phyloP scores from a whole-genome alignment of 208 protist species.

The Wallacemonas sp. region DNA sequence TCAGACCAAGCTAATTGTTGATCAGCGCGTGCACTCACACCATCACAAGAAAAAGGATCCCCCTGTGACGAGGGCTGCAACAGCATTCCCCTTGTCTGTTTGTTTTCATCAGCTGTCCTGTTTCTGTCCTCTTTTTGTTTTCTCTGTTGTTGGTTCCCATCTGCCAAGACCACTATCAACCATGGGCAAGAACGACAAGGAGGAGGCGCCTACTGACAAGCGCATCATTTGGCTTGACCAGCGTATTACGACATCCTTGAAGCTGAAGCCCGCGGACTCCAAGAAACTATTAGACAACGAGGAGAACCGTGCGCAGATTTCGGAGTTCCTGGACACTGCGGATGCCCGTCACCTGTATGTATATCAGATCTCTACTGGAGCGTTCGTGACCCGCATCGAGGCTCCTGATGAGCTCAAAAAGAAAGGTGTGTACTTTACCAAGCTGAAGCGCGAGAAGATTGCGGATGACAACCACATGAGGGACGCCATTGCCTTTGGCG shows the following conservation, averaged over 20 bases:
- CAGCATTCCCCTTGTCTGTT: conserved; percentile 1
- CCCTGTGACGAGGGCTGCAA: too few species aligned
- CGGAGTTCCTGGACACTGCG: conserved; percentile 91
- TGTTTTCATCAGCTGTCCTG: background rate
- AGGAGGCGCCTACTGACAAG: conserved; percentile 89
- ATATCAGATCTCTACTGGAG: conserved; percentile 72
- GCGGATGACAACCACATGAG: conserved; percentile 85
- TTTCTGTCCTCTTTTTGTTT: conserved; percentile 15
- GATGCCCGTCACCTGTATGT: conserved; percentile 91
- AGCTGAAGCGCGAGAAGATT: conserved; percentile 91
- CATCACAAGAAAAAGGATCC: too few species aligned
- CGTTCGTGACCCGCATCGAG: conserved; percentile 82
- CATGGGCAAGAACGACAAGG: conserved; percentile 89
- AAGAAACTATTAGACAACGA: conserved; percentile 92
- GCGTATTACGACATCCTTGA: conserved; percentile 80
- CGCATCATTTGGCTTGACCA: conserved; percentile 92
- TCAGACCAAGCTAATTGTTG: too few species aligned
- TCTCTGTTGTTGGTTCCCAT: conserved; percentile 6
- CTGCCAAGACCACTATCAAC: background rate
- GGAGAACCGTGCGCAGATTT: conserved; percentile 88
- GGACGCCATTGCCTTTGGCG: conserved; percentile 82
- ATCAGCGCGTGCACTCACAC: too few species aligned
- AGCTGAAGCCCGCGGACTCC: conserved; percentile 88
- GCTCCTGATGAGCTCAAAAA: conserved; percentile 88
- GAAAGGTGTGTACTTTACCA: conserved; percentile 92